Evolutionary conservation across 2,329 filamentous ascomycete genomes (phyloP).

Genomic region (Aspergillus uvarum): DNA sequence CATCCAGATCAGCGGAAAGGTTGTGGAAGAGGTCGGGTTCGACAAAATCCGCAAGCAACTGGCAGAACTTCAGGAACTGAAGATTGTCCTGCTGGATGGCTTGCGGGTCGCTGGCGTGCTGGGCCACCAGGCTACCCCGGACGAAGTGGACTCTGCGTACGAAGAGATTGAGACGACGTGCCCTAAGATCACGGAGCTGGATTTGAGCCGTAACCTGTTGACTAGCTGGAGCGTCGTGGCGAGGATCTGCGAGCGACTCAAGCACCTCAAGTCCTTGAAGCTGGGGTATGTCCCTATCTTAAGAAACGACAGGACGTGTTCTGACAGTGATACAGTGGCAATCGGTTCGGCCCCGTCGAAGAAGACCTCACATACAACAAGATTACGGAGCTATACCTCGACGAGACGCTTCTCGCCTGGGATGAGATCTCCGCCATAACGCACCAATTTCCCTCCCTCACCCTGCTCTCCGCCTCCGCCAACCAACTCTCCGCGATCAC

Average conservation of each 20-base stretch:
- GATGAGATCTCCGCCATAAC: constrained; percentile 43
- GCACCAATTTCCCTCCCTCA: constrained; percentile 36
- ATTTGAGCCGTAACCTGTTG: constrained; percentile 82
- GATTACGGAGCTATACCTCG: constrained; percentile 63
- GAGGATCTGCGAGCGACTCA: constrained; percentile 69
- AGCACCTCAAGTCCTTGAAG: constrained; percentile 64
- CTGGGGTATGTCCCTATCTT: constrained; percentile 60
- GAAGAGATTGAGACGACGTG: constrained; percentile 57
- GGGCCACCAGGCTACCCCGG: constrained; percentile 21
- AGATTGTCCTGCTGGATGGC: constrained; percentile 78
- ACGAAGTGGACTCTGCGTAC: constrained; percentile 28
- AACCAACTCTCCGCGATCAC: constrained; percentile 38
- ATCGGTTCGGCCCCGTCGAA: constrained; percentile 57
- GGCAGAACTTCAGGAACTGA: constrained; percentile 72
- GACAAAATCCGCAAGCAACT: constrained; percentile 84
- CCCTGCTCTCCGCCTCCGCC: constrained; percentile 35
- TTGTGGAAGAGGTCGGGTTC: constrained; percentile 91
- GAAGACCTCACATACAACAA: constrained; percentile 46
- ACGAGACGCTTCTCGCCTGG: constrained; percentile 68
- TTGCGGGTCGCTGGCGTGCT: constrained; percentile 56
- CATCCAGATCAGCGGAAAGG: constrained; percentile 74
- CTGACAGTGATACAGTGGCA: constrained; percentile 59
- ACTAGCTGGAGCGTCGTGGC: constrained; percentile 65
- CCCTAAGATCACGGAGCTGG: constrained; percentile 68
- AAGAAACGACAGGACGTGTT: neutral